Evolutionary conservation across 306 rosid genomes (phyloP), one percentile per base, ranked within the genome.

Genomic region (Argentina anserina): DNA sequence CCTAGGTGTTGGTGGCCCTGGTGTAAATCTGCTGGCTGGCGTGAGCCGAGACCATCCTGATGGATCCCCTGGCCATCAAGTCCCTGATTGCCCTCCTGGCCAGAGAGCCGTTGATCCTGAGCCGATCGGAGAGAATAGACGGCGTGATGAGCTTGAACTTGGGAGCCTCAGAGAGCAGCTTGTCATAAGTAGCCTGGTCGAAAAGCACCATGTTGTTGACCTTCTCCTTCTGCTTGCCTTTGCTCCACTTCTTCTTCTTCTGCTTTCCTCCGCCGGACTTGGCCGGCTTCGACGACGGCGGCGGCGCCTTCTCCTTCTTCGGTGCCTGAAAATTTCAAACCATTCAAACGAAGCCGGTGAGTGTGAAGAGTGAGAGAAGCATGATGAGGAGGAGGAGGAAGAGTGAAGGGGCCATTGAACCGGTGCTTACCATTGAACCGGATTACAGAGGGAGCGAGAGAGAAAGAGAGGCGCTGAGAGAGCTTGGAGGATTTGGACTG

Each of bases 11-110:
- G 47, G 80, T 76, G 20, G 80, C 75, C 69, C 80, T 68, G 29
- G 80, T 76, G 49, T 76, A 69, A 29, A 76, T 76, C 69, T 76
- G 80, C 42, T 76, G 80, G 45, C 80, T 76, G 12, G 80, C 18
- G 4, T 76, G 80, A 45, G 80, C 49, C 1, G 80, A 60, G 8
- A 76, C 47, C 75, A 76, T 76, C 69, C 80, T 76, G 26, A 76
- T 76, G 5, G 62, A 58, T 28, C 80, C 80, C 70, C 75, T 76
- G 2, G 75, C 69, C 80, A 76, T 76, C 74, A 76, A 60, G 34
- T 76, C 80, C 75, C 23, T 68, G 47, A 76, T 76, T 9, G 80
- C 80, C 20, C 64, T 1, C 39, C 64, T 26, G 9, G 64, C 64
- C 7, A 59, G 37, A 12, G 64, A 59, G 36, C 64, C 64, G 37